These are phyloP conservation scores for Penicillium tannophilum DNA, from an alignment of 495 filamentous ascomycete genomes.

Conservation along the genomic window DNA sequence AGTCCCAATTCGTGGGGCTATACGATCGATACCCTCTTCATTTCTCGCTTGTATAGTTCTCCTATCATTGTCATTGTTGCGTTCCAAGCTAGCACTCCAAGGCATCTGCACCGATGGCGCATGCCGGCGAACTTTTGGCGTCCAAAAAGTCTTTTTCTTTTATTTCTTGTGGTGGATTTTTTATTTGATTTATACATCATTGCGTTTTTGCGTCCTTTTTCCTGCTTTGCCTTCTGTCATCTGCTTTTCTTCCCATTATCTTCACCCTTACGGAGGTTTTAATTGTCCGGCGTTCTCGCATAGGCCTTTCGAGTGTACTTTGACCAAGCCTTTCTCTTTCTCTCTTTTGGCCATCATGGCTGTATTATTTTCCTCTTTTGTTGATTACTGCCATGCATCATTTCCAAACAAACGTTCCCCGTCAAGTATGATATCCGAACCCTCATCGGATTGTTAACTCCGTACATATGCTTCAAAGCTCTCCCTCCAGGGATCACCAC, in stretches of 20 bases:
- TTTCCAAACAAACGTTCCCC: background rate
- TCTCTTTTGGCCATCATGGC: slow-evolving; percentile 28
- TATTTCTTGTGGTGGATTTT: slow-evolving; percentile 18
- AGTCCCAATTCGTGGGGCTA: slow-evolving; percentile 22
- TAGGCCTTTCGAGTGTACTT: slow-evolving; percentile 33
- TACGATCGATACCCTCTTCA: slow-evolving; percentile 34
- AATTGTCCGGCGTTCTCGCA: slow-evolving; percentile 24
- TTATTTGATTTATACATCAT: slow-evolving; percentile 14
- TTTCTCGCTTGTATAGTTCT: slow-evolving; percentile 36
- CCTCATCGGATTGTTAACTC: background rate
- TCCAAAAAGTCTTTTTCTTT: slow-evolving; percentile 31
- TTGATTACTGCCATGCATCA: slow-evolving; percentile 22
- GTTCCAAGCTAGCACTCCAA: slow-evolving; percentile 27
- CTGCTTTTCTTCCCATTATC: slow-evolving; percentile 6
- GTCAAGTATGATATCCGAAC: background rate
- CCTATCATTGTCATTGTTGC: slow-evolving; percentile 27
- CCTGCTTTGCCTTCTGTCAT: background rate
- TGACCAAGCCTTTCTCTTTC: slow-evolving; percentile 25
- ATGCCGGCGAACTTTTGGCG: slow-evolving; percentile 31
- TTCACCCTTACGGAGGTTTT: slow-evolving; percentile 19
- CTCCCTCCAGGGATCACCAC: slow-evolving; percentile 31
- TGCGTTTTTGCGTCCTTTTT: slow-evolving; percentile 13
- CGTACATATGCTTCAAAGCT: slow-evolving; percentile 39
- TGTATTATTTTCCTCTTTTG: slow-evolving; percentile 39
- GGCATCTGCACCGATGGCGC: slow-evolving; percentile 27